Evolutionary conservation across 2,329 filamentous ascomycete genomes (phyloP).

Genomic region (Aspergillus sp.): DNA sequence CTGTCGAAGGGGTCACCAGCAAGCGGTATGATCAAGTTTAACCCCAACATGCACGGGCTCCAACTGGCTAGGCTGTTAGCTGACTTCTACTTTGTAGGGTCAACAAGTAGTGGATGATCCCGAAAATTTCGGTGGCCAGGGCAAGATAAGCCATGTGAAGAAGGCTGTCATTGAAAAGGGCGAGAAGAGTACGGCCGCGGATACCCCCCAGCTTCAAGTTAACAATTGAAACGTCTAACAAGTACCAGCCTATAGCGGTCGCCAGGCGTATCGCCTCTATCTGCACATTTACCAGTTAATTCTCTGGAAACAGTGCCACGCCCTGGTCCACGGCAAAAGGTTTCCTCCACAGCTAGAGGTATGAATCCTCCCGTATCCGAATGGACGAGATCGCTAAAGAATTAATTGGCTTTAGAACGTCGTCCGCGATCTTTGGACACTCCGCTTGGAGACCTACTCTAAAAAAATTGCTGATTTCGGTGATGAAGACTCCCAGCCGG

Average conservation of each 20-base stretch:
- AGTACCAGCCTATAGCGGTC: constrained; percentile 57
- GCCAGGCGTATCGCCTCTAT: constrained; percentile 72
- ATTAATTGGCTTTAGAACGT: constrained; percentile 48
- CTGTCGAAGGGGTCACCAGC: constrained; percentile 77
- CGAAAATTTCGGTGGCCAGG: constrained; percentile 65
- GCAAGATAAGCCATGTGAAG: constrained; percentile 57
- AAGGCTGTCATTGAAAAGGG: constrained; percentile 56
- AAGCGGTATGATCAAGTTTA: constrained; percentile 57
- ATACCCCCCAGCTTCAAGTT: neutral
- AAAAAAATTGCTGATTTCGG: constrained; percentile 42
- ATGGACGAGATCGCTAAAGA: neutral
- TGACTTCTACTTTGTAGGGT: constrained; percentile 26
- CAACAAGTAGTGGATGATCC: constrained; percentile 59
- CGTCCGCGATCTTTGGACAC: constrained; percentile 80
- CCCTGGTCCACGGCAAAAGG: constrained; percentile 66
- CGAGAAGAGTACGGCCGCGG: constrained; percentile 43
- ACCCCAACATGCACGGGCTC: neutral
- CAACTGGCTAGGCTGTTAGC: neutral
- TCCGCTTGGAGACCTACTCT: constrained; percentile 64
- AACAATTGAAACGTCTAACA: neutral
- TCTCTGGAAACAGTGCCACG: constrained; percentile 75
- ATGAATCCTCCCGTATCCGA: constrained; percentile 1
- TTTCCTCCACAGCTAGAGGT: constrained; percentile 74
- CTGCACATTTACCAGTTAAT: constrained; percentile 83
- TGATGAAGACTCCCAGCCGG: constrained; percentile 42